These are phyloP conservation scores for Trichoderma koningii DNA, from an alignment of 2,329 filamentous ascomycete species.

Conservation along the genomic window DNA sequence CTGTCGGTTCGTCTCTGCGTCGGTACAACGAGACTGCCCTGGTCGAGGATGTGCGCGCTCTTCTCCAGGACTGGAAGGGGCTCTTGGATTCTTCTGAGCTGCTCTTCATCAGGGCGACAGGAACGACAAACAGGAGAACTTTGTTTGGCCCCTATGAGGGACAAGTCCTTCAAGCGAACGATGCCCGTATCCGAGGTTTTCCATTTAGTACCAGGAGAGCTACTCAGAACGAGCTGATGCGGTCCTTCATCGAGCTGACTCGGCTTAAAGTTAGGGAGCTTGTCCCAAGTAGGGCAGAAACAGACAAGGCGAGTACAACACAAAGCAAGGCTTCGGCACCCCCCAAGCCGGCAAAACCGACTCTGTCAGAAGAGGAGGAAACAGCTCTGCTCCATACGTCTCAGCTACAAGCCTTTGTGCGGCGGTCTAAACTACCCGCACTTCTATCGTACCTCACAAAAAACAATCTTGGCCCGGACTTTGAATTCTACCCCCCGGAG, in stretches of 20 bases:
- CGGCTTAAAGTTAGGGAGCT: constrained; percentile 82
- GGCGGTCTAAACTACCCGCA: constrained; percentile 85
- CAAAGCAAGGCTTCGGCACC: constrained; percentile 40
- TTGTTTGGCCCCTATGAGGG: constrained; percentile 90
- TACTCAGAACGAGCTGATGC: constrained; percentile 92
- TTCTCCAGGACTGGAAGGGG: constrained; percentile 81
- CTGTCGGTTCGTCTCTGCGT: constrained; percentile 84
- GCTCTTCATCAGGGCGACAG: constrained; percentile 86
- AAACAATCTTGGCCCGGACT: constrained; percentile 71
- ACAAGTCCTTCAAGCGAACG: constrained; percentile 77
- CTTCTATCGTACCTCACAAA: constrained; percentile 80
- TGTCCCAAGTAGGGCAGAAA: constrained; percentile 61
- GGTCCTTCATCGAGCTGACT: constrained; percentile 90
- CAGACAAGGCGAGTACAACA: constrained; percentile 41
- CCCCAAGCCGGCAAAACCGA: constrained; percentile 60
- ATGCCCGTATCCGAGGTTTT: constrained; percentile 79
- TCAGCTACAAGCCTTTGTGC: constrained; percentile 84
- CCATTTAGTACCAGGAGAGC: constrained; percentile 91
- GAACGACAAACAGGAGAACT: constrained; percentile 80
- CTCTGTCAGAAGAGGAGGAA: constrained; percentile 81
- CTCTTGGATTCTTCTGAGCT: constrained; percentile 83
- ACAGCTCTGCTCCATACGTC: constrained; percentile 78
- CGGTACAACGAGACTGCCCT: constrained; percentile 93
- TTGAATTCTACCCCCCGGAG: constrained; percentile 71
- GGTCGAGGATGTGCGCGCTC: constrained; percentile 78